These are phyloP conservation scores for Ogataea nitratoaversa DNA, from an alignment of 805 yeast genomes.

Conservation along the genomic window DNA sequence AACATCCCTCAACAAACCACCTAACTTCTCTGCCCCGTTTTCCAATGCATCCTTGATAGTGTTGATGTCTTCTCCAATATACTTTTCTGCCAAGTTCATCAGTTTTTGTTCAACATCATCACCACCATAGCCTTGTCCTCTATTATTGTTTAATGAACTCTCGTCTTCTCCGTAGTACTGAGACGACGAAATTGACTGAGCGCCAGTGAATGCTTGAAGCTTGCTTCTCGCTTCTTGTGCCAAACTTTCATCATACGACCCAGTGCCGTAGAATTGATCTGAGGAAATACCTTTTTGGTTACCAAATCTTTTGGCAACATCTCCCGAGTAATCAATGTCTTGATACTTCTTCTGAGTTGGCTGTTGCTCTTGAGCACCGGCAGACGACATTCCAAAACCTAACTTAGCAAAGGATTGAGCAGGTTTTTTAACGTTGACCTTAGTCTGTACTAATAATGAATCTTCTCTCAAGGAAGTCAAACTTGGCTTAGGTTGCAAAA, in stretches of 20 bases:
- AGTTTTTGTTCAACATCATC: conserved; percentile 49
- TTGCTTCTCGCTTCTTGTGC: conserved; percentile 80
- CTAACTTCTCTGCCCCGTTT: conserved; percentile 86
- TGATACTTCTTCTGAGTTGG: conserved; percentile 26
- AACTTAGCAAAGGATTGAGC: conserved; percentile 74
- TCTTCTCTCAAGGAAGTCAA: conserved; percentile 13
- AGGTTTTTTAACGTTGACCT: conserved; percentile 38
- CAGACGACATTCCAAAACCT: conserved; percentile 85
- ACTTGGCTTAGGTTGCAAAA: conserved; percentile 13
- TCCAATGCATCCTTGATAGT: conserved; percentile 89
- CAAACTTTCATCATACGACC: conserved; percentile 70
- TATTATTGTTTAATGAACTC: conserved; percentile 28
- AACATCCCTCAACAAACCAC: conserved; percentile 82
- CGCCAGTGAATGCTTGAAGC: conserved; percentile 76
- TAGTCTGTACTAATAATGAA: conserved; percentile 11
- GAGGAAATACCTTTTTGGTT: conserved; percentile 92
- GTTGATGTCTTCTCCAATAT: conserved; percentile 80
- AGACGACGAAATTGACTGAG: conserved; percentile 86
- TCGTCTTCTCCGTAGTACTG: conserved; percentile 83
- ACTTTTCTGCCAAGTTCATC: conserved; percentile 61
- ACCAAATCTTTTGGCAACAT: conserved; percentile 75
- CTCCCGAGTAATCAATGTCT: conserved; percentile 59
- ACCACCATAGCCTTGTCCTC: conserved; percentile 26
- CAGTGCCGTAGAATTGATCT: conserved; percentile 90
- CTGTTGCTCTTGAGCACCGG: conserved; percentile 44